Percentiles rank a stretch among this genome's conserved stretches.
Conservation (phyloP, 495 filamentous ascomycete species). For the Clohesyomyces aquaticus region DNA sequence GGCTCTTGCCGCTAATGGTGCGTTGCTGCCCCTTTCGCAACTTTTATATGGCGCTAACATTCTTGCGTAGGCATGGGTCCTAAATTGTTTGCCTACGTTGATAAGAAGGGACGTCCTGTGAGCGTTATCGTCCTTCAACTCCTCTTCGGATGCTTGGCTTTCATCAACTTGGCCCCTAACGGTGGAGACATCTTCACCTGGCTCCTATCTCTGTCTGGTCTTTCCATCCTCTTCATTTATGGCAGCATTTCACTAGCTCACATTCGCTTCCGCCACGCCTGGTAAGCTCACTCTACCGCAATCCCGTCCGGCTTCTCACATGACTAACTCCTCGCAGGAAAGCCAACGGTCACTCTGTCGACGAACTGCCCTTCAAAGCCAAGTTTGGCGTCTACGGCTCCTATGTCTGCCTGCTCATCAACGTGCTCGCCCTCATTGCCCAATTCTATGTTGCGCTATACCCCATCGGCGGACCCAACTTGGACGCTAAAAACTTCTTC, state of each 20-base stretch:
- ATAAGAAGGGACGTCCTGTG: conserved; percentile 61
- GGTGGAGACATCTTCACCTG: conserved; percentile 50
- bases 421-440: conserved; percentile 18
- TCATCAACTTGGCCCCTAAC: conserved; percentile 53
- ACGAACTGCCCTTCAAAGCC: conserved; percentile 55
- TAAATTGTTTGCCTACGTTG: conserved; percentile 59
- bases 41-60: conserved; percentile 25
- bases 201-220: conserved; percentile 24
- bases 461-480: conserved; percentile 33
- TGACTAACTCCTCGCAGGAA: conserved; percentile 46
- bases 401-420: conserved; percentile 10
- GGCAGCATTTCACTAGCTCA: conserved; percentile 25
- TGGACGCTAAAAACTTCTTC: conserved; percentile 27
- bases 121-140: conserved; percentile 58
- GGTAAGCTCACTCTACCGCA: conserved; percentile 22
- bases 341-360: conserved; percentile 56
- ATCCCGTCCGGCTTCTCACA: conserved; percentile 14
- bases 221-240: conserved; percentile 23
- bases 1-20: conserved; percentile 55
- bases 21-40: conserved; percentile 20
- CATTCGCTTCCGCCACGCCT: conserved; percentile 27
- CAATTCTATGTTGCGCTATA: conserved; percentile 52
- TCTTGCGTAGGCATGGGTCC: conserved; percentile 58
- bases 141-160: conserved; percentile 59
- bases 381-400: conserved; percentile 31